A percentile compares a stretch with the other conserved stretches of the same genome.
Conservation (phyloP, 805 yeast genomes). For the Myxozyma lipomycoides region DNA sequence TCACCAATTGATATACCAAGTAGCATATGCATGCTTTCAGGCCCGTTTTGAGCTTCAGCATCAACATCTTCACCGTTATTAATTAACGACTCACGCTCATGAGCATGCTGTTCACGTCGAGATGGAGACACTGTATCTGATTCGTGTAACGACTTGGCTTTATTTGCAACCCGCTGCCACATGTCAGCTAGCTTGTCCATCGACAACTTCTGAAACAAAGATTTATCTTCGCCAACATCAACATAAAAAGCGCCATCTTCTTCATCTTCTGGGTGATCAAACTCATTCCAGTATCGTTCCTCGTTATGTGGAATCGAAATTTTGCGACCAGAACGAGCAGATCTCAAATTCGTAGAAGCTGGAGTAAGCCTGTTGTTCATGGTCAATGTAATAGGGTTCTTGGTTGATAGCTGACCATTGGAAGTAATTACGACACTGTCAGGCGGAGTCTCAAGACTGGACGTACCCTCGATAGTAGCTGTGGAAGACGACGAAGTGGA, state of each 20-base stretch:
- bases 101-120: conserved; percentile 12
- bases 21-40: not conserved
- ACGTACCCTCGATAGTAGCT: conserved; percentile 9
- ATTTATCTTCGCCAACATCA: conserved; percentile 35
- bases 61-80: conserved; percentile 19
- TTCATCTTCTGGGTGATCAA: conserved; percentile 57
- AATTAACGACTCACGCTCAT: conserved; percentile 36
- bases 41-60: not conserved
- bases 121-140: conserved; percentile 13
- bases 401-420: conserved; percentile 20
- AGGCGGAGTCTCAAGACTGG: conserved; percentile 23
- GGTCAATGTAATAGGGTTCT: not conserved
- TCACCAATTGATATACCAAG: conserved; percentile 7
- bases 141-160: conserved; percentile 9
- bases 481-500: conserved; percentile 21
- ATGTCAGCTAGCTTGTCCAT: conserved; percentile 23
- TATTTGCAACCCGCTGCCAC: conserved; percentile 19
- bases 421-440: conserved; percentile 12
- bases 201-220: conserved; percentile 33
- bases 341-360: conserved; percentile 1
- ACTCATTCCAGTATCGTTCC: conserved; percentile 62
- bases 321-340: not conserved
- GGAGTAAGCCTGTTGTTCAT: not conserved
- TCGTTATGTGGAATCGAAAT: conserved; percentile 7
- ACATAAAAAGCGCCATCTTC: conserved; percentile 35